These are phyloP conservation scores for Pleurotus pulmonarius DNA, from an alignment of 768 basidiomycete genomes.

Conservation along the genomic window DNA sequence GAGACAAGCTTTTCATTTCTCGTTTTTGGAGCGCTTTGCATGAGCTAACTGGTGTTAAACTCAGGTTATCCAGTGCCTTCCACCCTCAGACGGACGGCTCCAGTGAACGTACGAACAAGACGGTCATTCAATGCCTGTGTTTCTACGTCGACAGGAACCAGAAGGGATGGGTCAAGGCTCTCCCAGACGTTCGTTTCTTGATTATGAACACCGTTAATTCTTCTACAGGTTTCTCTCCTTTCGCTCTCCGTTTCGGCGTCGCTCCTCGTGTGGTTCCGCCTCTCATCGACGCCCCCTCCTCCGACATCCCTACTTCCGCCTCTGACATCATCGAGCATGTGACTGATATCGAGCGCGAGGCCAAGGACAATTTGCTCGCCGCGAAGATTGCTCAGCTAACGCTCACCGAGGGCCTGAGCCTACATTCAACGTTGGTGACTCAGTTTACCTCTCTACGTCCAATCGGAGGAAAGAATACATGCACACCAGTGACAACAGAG, in stretches of 20 bases:
- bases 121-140: constrained; percentile 16
- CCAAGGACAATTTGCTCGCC: constrained; percentile 12
- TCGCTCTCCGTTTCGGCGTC: constrained; percentile 10
- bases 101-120: constrained; percentile 23
- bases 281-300: constrained; percentile 15
- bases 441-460: constrained; percentile 24
- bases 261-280: constrained; percentile 17
- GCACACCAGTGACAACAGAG: too few species aligned
- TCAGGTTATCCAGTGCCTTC: constrained; percentile 26
- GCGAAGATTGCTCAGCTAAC: constrained; percentile 19
- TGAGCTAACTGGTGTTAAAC: constrained; percentile 16
- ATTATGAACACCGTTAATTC: constrained; percentile 27
- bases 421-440: constrained; percentile 26
- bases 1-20: constrained; percentile 28
- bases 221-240: constrained; percentile 19
- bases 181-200: constrained; percentile 21
- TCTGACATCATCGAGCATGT: too few species aligned
- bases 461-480: constrained; percentile 21
- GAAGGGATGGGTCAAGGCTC: constrained; percentile 20
- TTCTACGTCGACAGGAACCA: constrained; percentile 21
- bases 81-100: constrained; percentile 31
- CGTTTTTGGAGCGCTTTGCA: constrained; percentile 25
- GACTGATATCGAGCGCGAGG: neutral
- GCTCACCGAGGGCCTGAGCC: constrained; percentile 17
- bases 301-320: constrained; percentile 9